Base-by-base conservation (phyloP, 768 basidiomycete species). In the Naematelia aurantialba region DNA sequence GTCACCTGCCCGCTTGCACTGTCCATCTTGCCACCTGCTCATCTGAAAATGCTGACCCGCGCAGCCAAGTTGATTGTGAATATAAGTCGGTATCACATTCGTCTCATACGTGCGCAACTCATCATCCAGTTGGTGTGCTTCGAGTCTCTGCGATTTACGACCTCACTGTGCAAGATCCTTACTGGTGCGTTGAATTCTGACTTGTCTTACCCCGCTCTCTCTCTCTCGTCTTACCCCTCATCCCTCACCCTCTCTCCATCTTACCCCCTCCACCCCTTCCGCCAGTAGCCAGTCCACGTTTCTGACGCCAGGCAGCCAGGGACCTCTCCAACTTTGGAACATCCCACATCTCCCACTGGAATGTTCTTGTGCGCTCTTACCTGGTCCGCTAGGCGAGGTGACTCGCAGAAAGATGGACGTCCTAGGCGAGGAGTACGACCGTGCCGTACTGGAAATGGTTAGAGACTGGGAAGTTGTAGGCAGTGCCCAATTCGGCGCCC, bases 331-430 rank as follows among this genome's bases (percentile, higher is more conserved):
- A 3, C 71, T 65, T 4, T 67, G 65, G 13, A 52, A 63, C 26
- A 45, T 75, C 31, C 74, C 74, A 1, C 66, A 65, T 8, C 50
- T 75, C 12, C 69, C 69, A 0, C 47, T 72, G 12, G 74, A 71
- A 59, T 75, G 74, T 59, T 57, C 60, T 4, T 75, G 74, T 51
- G 74, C 74, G 10, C 57, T 73, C 24, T 42, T 69, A 3, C 74
- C 74, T 10, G 69, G 69, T 39, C 68, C 72, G 10, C 62, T 63
- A 4, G 74, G 74, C 19, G 71, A 75, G 49, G 62, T 59, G 13
- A 69, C 72, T 2, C 58, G 74, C 14, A 34, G 30, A 21, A 73
- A 66, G 59, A 73, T 75, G 74, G 74, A 75, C 34, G 57, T 60
- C 0, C 56, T 71, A 17, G 72, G 68, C 8, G 59, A 71, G 34